phyloP scores from a whole-genome alignment of 495 filamentous ascomycete species.

The Trichocladium antarcticum region DNA sequence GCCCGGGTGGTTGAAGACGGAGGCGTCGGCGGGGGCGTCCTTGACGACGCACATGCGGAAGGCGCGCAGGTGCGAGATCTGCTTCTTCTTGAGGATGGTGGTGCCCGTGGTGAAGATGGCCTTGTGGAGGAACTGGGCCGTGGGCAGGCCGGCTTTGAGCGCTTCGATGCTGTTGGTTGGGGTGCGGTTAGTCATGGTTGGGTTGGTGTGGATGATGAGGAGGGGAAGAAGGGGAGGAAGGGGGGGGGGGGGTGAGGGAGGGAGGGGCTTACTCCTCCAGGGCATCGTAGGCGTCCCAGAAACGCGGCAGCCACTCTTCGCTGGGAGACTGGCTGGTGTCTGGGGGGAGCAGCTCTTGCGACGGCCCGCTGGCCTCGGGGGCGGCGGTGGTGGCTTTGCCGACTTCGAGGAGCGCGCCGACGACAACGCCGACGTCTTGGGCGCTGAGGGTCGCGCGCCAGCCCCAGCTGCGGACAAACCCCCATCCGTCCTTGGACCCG shows the following conservation, averaged over 20 bases:
- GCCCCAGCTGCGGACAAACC: slow-evolving; percentile 94
- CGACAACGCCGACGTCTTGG: slow-evolving; percentile 78
- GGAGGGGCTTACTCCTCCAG: slow-evolving; percentile 41
- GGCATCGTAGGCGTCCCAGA: slow-evolving; percentile 92
- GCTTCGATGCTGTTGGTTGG: slow-evolving; percentile 48
- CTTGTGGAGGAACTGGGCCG: slow-evolving; percentile 77
- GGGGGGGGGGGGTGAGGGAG: slow-evolving; percentile 1
- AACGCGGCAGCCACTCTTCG: slow-evolving; percentile 63
- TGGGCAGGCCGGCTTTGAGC: slow-evolving; percentile 64
- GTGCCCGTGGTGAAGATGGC: slow-evolving; percentile 92
- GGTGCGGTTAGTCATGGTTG: neutral
- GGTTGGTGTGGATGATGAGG: too few species aligned
- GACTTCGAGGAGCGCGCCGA: slow-evolving; percentile 86
- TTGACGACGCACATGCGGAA: slow-evolving; percentile 95
- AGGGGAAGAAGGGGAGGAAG: neutral
- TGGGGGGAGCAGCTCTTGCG: slow-evolving; percentile 25
- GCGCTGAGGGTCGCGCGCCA: slow-evolving; percentile 92
- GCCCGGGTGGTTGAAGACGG: slow-evolving; percentile 79
- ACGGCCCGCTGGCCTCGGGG: slow-evolving; percentile 10
- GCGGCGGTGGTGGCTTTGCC: slow-evolving; percentile 43
- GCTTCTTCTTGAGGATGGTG: slow-evolving; percentile 78
- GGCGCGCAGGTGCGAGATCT: slow-evolving; percentile 79
- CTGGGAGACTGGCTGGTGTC: slow-evolving; percentile 37
- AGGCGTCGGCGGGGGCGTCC: slow-evolving; percentile 81
- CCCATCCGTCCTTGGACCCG: slow-evolving; percentile 75